Percentiles rank a stretch among this genome's conserved stretches.
Evolutionary conservation across 2,329 filamentous ascomycete species (phyloP).

Genomic region (Colletotrichum tropicicola): DNA sequence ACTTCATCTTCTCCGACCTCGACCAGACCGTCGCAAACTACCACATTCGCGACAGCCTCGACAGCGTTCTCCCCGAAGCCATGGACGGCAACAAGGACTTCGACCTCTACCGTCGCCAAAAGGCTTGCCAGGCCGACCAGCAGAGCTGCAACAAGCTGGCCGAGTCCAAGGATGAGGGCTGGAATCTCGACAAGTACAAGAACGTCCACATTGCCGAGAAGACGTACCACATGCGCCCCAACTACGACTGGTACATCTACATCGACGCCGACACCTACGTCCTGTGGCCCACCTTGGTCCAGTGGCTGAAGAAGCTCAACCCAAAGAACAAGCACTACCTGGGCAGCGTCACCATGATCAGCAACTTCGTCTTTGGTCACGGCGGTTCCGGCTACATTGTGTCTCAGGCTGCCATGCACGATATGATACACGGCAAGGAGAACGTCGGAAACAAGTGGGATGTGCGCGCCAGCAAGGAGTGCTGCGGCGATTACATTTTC

Average conservation of each 20-base stretch:
- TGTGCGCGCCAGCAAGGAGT: constrained; percentile 46
- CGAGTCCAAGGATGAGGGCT: constrained; percentile 47
- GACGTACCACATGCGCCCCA: constrained; percentile 57
- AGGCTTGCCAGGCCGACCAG: constrained; percentile 54
- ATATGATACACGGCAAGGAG: constrained; percentile 49
- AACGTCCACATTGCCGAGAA: constrained; percentile 68
- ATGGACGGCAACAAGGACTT: constrained; percentile 59
- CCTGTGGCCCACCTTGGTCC: constrained; percentile 59
- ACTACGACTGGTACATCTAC: constrained; percentile 68
- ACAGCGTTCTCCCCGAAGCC: constrained; percentile 51
- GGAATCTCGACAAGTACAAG: constrained; percentile 70
- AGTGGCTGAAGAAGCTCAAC: constrained; percentile 56
- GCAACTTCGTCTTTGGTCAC: constrained; percentile 58
- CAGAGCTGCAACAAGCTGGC: constrained; percentile 51
- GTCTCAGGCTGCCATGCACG: constrained; percentile 60
- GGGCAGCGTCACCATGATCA: constrained; percentile 56
- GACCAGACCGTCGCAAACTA: constrained; percentile 55
- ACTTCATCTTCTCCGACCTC: constrained; percentile 68
- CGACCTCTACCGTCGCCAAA: constrained; percentile 54
- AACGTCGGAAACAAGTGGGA: constrained; percentile 59
- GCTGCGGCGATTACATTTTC: constrained; percentile 63
- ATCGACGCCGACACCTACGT: constrained; percentile 68
- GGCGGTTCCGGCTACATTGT: constrained; percentile 65
- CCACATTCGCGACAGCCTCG: constrained; percentile 56
- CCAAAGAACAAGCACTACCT: constrained; percentile 55